Percentiles rank a stretch among this genome's conserved stretches.
phyloP scores from a whole-genome alignment of 371 early-diverging fungal genomes.

The Rhizomucor pusillus region DNA sequence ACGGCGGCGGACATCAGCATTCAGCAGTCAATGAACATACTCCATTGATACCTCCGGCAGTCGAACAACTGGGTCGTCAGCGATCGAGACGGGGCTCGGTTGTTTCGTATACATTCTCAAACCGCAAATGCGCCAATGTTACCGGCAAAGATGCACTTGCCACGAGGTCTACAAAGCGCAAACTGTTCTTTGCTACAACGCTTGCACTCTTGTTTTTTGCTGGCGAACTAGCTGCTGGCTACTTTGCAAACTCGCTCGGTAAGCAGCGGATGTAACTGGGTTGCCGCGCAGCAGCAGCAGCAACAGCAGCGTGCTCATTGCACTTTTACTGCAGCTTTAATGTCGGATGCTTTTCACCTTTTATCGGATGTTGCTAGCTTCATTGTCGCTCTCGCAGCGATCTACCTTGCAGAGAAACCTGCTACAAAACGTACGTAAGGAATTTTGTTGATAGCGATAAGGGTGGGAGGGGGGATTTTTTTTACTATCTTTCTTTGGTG shows the following conservation, averaged over 20 bases:
- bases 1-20: too few species aligned
- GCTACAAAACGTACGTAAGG: constrained; percentile 56
- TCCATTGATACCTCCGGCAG: too few species aligned
- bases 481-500: too few species aligned
- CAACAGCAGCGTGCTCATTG: constrained; percentile 8
- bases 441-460: not conserved
- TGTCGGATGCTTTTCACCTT: constrained; percentile 78
- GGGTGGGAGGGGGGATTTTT: not conserved
- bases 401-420: constrained; percentile 70
- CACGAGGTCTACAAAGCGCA: constrained; percentile 34
- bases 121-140: constrained; percentile 31
- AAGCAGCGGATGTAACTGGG: too few species aligned
- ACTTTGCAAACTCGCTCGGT: constrained; percentile 64
- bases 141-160: constrained; percentile 22
- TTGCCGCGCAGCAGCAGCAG: not conserved
- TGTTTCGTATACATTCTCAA: constrained; percentile 20
- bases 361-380: constrained; percentile 77
- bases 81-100: constrained; percentile 14
- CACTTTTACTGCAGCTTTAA: constrained; percentile 51
- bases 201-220: constrained; percentile 69
- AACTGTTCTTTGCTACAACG: constrained; percentile 51
- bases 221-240: constrained; percentile 69
- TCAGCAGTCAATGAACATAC: too few species aligned
- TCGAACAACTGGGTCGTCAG: too few species aligned
- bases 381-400: constrained; percentile 69